Conservation (phyloP, 805 yeast genomes). For the Dipodascopsis uninucleata region DNA sequence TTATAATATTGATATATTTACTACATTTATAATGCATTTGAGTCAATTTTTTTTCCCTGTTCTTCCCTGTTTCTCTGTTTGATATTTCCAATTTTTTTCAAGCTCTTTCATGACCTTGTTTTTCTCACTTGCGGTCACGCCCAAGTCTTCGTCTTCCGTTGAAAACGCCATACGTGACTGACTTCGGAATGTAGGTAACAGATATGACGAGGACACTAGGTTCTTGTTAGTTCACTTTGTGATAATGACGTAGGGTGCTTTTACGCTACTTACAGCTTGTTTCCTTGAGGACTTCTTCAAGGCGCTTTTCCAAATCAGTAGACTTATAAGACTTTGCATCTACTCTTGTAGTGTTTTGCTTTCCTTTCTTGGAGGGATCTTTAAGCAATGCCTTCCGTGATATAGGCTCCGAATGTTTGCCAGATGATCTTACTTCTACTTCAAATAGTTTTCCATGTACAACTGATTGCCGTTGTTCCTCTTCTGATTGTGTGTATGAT, state of each 20-base stretch:
- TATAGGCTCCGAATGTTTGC: no score
- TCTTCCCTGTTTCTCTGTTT: background rate
- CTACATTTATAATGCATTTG: background rate
- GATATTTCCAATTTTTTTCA: background rate
- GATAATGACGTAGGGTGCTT: background rate
- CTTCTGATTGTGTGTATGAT: background rate
- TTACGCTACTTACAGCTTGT: background rate
- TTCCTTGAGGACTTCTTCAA: slow-evolving; percentile 1
- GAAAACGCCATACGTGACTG: background rate
- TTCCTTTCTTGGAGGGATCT: slow-evolving; percentile 3
- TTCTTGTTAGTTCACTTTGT: background rate
- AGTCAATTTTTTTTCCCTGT: background rate
- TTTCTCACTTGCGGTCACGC: background rate
- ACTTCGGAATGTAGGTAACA: slow-evolving; percentile 1
- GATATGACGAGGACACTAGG: slow-evolving; percentile 1
- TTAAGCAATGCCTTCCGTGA: no score
- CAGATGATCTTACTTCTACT: background rate
- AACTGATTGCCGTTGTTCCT: slow-evolving; percentile 3
- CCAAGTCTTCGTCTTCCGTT: background rate
- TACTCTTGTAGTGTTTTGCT: background rate
- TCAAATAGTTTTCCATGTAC: slow-evolving; percentile 8
- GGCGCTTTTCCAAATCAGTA: background rate
- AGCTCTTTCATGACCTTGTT: background rate
- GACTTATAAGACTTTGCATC: background rate
- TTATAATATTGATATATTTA: background rate